Conservation (phyloP, 2,329 filamentous ascomycete genomes). For the Fusarium sp. region DNA sequence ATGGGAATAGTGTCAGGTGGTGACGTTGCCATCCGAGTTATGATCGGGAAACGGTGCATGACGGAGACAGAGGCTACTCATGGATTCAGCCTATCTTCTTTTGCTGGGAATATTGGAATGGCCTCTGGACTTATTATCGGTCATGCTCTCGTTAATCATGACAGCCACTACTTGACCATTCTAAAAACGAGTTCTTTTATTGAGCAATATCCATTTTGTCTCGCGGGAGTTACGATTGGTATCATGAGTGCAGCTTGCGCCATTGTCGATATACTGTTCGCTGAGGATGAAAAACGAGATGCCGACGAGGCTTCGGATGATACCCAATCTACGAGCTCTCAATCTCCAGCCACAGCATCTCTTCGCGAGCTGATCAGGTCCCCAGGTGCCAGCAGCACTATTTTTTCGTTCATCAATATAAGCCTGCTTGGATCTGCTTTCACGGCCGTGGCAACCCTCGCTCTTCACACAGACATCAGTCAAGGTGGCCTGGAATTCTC, state of each 20-base stretch:
- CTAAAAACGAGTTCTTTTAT: not conserved
- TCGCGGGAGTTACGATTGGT: not conserved
- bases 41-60: not conserved
- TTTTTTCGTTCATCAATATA: not conserved
- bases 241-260: not conserved
- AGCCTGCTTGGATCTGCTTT: not conserved
- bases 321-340: not conserved
- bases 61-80: not conserved
- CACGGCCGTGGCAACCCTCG: not conserved
- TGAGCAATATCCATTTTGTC: not conserved
- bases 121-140: not conserved
- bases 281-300: not conserved
- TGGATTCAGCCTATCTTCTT: not conserved
- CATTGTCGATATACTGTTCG: not conserved
- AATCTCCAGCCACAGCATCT: not conserved
- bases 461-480: not conserved
- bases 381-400: accelerated
- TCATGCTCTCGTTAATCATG: not conserved
- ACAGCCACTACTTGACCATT: not conserved
- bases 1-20: not conserved
- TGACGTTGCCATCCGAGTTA: too few species aligned
- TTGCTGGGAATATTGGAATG: not conserved
- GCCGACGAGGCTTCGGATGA: accelerated
- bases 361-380: not conserved
- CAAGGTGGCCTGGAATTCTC: not conserved